These are phyloP conservation scores for Lipomyces yamanashiensis DNA, from an alignment of 805 yeast genomes.

Conservation along the genomic window DNA sequence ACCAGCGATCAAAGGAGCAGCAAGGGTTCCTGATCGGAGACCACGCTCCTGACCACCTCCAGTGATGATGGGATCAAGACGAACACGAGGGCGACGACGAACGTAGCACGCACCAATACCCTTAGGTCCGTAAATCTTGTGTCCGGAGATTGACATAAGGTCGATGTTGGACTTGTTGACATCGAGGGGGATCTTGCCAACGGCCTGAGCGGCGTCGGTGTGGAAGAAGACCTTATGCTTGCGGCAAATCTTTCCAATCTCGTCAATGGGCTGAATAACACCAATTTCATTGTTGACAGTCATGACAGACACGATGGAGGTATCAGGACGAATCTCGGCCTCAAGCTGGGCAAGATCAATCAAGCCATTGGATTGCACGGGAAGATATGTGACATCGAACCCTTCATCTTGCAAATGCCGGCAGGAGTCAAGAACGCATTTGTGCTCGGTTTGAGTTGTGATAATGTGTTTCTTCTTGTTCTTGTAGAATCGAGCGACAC, in stretches of 20 bases:
- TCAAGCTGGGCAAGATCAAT: constrained; percentile 77
- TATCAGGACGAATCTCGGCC: constrained; percentile 84
- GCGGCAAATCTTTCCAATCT: constrained; percentile 87
- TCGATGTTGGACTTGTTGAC: constrained; percentile 94
- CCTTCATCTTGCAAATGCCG: constrained; percentile 96
- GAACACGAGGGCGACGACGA: constrained; percentile 97
- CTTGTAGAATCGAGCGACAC: constrained; percentile 90
- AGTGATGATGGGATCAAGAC: constrained; percentile 89
- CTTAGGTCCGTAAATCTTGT: constrained; percentile 97
- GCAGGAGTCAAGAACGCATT: constrained; percentile 97
- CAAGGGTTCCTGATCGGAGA: constrained; percentile 91
- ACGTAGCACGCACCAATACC: constrained; percentile 96
- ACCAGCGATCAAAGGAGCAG: constrained; percentile 95
- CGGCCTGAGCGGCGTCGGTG: constrained; percentile 97
- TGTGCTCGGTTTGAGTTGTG: constrained; percentile 96
- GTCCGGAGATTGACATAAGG: constrained; percentile 90
- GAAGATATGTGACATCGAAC: constrained; percentile 90
- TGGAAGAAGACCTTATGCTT: constrained; percentile 92
- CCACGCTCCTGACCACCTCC: constrained; percentile 99
- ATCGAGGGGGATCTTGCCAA: constrained; percentile 89
- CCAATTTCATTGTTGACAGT: constrained; percentile 98
- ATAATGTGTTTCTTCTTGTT: constrained; percentile 91
- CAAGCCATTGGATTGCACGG: constrained; percentile 80
- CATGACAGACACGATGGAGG: constrained; percentile 90
- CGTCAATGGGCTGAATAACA: constrained; percentile 93